Base-by-base conservation (phyloP, 2,329 filamentous ascomycete species). In the Verticillium alfalfae region DNA sequence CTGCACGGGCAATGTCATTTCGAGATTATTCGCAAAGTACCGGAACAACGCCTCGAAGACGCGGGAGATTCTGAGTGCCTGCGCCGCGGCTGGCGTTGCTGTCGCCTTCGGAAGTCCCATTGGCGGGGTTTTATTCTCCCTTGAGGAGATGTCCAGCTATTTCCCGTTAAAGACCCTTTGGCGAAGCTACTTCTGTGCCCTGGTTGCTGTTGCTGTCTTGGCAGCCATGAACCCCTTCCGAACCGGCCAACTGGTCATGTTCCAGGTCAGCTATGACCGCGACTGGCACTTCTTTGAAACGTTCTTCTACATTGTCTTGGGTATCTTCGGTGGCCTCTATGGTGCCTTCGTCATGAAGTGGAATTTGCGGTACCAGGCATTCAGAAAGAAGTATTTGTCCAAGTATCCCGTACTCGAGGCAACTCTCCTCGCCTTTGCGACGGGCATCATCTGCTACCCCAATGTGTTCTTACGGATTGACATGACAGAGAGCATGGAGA, bases 401-500 rank as follows among this genome's bases (percentile, higher is more conserved):
- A 84, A 91, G 65, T 95, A 96, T 74, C 90, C 93, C 7, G 86
- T 98, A 37, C 82, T 93, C 3, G 95, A 99, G 74, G 91, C 93
- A 0, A 93, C 92, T 1, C 76, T 96, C 16, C 79, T 99, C 49
- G 93, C 95, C 1, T 85, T 88, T 0, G 84, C 87, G 8, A 99
- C 95, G 4, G 95, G 93, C 10, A 82, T 98, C 31, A 82, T 99
- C n/a, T 97, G 94, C 75, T 99, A 96, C 70, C 95, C 94, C 1
- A 99, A 99, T 69, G 93, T 91, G 73, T 98, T 99, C 67, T 73
- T 99, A 61, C 84, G 92, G 61, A 97, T 98, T 69, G 96, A 99
- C 76, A 98, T 99, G 95, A 97, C 95, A 0, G 94, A 98, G 78
- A 97, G 93, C 79, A 98, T 99, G 95, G 93, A 98, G 73, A 96